Evolutionary conservation across 2,329 filamentous ascomycete genomes (phyloP).

Genomic region (Aureobasidium leucospermi): DNA sequence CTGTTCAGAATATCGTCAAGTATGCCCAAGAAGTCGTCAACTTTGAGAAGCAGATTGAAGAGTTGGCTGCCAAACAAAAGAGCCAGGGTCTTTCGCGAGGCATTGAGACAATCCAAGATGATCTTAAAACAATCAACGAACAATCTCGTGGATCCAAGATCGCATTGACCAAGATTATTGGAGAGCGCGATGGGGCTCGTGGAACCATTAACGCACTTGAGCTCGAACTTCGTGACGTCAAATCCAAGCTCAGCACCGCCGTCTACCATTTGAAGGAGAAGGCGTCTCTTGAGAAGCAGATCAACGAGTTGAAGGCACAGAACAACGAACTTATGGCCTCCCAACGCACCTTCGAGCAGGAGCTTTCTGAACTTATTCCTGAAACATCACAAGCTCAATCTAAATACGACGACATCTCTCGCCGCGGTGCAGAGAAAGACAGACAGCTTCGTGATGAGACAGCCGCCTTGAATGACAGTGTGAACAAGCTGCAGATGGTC

Average conservation of each 20-base stretch:
- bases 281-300: conserved; percentile 58
- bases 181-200: conserved; percentile 64
- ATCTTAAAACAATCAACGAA: conserved; percentile 60
- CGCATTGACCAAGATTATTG: conserved; percentile 56
- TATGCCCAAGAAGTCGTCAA: conserved; percentile 64
- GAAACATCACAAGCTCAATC: conserved; percentile 68
- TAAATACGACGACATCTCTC: conserved; percentile 68
- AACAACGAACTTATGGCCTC: conserved; percentile 61
- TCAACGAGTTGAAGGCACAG: conserved; percentile 65
- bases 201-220: conserved; percentile 62
- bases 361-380: conserved; percentile 67
- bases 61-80: conserved; percentile 69
- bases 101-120: conserved; percentile 75
- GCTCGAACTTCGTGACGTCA: conserved; percentile 67
- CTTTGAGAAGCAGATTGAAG: conserved; percentile 65
- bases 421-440: conserved; percentile 64
- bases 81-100: conserved; percentile 58
- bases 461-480: conserved; percentile 62
- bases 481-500: conserved; percentile 68
- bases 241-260: conserved; percentile 63
- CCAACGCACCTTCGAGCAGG: conserved; percentile 62
- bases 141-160: conserved; percentile 58
- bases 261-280: conserved; percentile 77
- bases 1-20: conserved; percentile 67
- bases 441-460: conserved; percentile 64